Evolutionary conservation across 352 stramenopile species (phyloP), one percentile per base, ranked within the genome.

Genomic region (Pythium coloratum): DNA sequence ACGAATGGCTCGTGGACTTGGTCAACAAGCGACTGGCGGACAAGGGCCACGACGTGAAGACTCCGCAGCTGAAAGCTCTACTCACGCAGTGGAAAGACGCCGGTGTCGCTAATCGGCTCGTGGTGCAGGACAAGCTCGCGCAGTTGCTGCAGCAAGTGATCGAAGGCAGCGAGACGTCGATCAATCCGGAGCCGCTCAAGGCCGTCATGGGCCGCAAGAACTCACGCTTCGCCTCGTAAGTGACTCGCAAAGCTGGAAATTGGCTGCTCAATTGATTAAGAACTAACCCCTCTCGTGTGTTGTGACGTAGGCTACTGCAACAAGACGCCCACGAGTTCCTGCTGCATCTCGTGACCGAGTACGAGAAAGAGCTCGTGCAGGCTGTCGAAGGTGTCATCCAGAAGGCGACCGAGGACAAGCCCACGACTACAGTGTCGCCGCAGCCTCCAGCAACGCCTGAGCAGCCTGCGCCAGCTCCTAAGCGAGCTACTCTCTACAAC

Each of bases 251-350:
- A 20, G 40, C 62, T 7, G 50, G 3, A 16, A 40, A 32, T 32
- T 36, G 49, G 12, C 5, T 14, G 38, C 53, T 53, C 24, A 12
- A 51, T 59, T 13, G 12, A 51, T 6, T 18, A 42, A 10, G 9
- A 63, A 61, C 18, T 61, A n/a, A 8, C 26, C 12, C 13, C 10
- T 24, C 2, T 30, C 30, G 53, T 69, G 10, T 50, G 32, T 77
- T 47, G 34, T 26, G 2, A 13, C 16, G 32, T 36, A 94, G 88
- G 8, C 83, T 92, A 63, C 80, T 86, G 53, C 88, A 96, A 62
- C 88, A 96, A 73, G 88, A 96, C 50, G 88, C 88, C 2, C 88
- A 96, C 59, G 88, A 96, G 59, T 96, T 96, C 64, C 67, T 96
- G 57, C 74, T 95, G 18, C 90, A 91, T 44, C 44, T 96, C 9